Base-by-base conservation (phyloP, 2,329 filamentous ascomycete genomes). In the Aureobasidium sp. region DNA sequence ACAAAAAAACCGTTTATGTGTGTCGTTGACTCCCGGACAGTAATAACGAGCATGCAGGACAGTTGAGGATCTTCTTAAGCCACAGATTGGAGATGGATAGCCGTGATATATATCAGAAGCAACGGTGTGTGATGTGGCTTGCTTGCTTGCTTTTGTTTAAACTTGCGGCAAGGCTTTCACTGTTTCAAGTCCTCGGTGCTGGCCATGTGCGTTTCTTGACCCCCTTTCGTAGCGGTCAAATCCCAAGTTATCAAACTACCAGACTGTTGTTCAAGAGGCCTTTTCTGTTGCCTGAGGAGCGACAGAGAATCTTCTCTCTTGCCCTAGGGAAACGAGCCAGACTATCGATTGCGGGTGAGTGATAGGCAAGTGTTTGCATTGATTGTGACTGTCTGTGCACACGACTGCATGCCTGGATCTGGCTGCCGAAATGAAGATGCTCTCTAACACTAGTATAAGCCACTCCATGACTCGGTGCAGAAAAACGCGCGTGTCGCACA, bases 321-420 rank as follows among this genome's bases (percentile, higher is more conserved):
- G 27, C 46, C 46, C 46, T 37, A 50, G 13, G 1, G 11, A 45
- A 33, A 31, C 23, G 15, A 43, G 8, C 5, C 23, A 42, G 25
- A 33, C 51, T 55, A 55, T 55, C 51, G 51, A 55, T 43, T 55
- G 38, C 19, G 38, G 51, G 27, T 21, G 51, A 55, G 27, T 21
- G 51, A 55, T 33, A 33, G 51, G 35, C 23, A 50, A 9, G 33
- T n/a, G 38, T n/a, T 37, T 55, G 51, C 51, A 55, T 55, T 55
- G 53, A 57, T 57, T 57, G 53, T 45, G 38, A 57, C n/a, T 45
- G 37, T 57, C 53, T 45, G 53, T 57, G 53, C 53, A 57, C 38
- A 55, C 53, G 40, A 46, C 38, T 9, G 31, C 53, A 37, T 57
- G 31, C 53, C 53, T 57, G 53, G 29, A 57, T 57, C 38, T 57